A percentile compares a stretch with the other conserved stretches of the same genome.
Conservation (phyloP, 2,329 filamentous ascomycete species). For the Pseudocercospora crystallina region DNA sequence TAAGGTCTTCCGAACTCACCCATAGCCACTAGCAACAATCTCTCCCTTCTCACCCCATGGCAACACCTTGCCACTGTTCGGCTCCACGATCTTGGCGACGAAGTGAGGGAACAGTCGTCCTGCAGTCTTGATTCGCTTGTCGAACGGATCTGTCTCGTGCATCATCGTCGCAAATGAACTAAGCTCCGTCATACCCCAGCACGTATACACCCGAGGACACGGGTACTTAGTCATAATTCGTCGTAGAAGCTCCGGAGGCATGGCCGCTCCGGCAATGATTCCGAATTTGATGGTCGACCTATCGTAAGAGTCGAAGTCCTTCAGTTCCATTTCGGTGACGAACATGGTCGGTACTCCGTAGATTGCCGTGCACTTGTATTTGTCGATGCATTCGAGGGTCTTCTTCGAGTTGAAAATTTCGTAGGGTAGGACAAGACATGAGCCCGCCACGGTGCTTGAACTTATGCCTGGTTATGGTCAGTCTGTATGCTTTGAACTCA, state of each 20-base stretch:
- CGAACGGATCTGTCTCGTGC: slow-evolving; percentile 57
- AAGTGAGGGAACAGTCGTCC: slow-evolving; percentile 73
- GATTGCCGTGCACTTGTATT: slow-evolving; percentile 61
- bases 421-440: slow-evolving; percentile 72
- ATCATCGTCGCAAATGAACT: slow-evolving; percentile 31
- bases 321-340: slow-evolving; percentile 52
- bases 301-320: slow-evolving; percentile 25
- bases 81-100: slow-evolving; percentile 74
- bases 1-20: slow-evolving; percentile 39
- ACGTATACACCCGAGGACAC: slow-evolving; percentile 67
- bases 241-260: slow-evolving; percentile 74
- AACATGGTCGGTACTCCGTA: slow-evolving; percentile 87
- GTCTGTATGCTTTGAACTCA: slow-evolving; percentile 43
- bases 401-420: slow-evolving; percentile 59
- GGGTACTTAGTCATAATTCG: slow-evolving; percentile 67
- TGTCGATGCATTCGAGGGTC: slow-evolving; percentile 44
- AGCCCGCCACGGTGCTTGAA: slow-evolving; percentile 47
- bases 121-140: slow-evolving; percentile 67
- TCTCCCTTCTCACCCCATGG: slow-evolving; percentile 69
- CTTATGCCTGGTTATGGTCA: slow-evolving; percentile 17
- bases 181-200: slow-evolving; percentile 65
- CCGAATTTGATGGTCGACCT: slow-evolving; percentile 47
- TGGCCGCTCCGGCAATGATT: slow-evolving; percentile 70
- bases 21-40: slow-evolving; percentile 76
- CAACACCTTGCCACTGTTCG: slow-evolving; percentile 60